These are phyloP conservation scores for Euryodendron excelsum DNA, from an alignment of 148 eudicot genomes.

Conservation along the genomic window DNA sequence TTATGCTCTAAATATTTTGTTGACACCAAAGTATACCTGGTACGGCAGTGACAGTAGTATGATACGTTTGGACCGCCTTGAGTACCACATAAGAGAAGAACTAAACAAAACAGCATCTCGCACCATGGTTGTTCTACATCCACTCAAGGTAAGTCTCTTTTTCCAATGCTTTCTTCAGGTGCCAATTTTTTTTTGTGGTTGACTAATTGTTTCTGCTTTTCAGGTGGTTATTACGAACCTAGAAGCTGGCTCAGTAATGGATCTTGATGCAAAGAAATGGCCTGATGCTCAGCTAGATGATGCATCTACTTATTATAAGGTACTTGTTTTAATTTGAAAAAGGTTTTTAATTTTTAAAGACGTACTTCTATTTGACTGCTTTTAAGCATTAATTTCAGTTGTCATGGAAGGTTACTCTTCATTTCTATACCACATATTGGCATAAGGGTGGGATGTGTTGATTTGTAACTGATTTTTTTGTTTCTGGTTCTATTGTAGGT, in stretches of 20 bases:
- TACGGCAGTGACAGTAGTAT: constrained; percentile 75
- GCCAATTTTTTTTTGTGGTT: constrained; percentile 7
- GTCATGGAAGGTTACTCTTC: neutral
- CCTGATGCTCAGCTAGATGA: constrained; percentile 85
- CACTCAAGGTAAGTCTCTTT: constrained; percentile 66
- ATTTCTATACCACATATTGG: neutral
- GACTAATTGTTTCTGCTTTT: constrained; percentile 14
- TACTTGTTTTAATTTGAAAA: constrained; percentile 11
- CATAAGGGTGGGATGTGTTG: neutral
- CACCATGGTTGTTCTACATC: constrained; percentile 78
- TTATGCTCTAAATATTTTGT: neutral
- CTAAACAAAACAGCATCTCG: constrained; percentile 80
- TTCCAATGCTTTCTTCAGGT: neutral
- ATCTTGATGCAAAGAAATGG: constrained; percentile 95
- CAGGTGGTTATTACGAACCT: constrained; percentile 93
- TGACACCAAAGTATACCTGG: neutral
- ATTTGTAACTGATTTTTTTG: neutral
- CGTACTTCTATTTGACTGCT: neutral
- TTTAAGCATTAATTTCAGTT: neutral
- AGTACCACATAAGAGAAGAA: constrained; percentile 89
- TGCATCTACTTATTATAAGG: constrained; percentile 73
- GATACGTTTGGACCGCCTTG: constrained; percentile 73
- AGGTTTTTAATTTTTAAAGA: no score
- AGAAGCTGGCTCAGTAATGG: constrained; percentile 59
- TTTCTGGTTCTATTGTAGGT: constrained; percentile 40